Conservation (phyloP, 805 yeast genomes). For the Wickerhamomyces bovis region DNA sequence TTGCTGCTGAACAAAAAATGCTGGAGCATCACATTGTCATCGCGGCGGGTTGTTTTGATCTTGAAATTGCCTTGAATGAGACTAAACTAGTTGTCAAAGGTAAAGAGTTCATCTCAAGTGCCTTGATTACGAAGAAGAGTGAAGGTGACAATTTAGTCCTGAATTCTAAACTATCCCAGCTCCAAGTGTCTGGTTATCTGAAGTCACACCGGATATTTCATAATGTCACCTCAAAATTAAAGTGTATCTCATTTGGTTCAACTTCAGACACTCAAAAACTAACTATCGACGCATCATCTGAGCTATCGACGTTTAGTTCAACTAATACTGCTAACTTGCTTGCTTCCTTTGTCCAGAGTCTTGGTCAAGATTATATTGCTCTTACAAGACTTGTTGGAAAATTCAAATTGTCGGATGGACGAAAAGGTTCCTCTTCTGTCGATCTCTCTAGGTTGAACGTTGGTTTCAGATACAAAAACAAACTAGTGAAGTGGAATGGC, state of each 20-base stretch:
- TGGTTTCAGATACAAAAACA: neutral
- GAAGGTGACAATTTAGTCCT: neutral
- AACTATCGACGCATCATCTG: neutral
- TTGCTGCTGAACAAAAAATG: neutral
- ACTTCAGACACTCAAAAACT: neutral
- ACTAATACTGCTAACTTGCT: neutral
- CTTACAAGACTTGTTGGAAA: neutral
- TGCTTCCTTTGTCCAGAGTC: neutral
- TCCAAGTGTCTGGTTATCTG: neutral
- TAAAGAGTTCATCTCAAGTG: neutral
- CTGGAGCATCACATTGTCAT: neutral
- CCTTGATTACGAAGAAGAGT: neutral
- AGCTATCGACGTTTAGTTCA: neutral
- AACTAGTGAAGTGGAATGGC: neutral
- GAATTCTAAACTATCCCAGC: neutral
- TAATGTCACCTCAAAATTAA: neutral
- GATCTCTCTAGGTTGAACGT: neutral
- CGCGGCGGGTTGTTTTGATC: neutral
- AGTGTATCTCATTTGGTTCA: neutral
- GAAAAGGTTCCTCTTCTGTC: neutral
- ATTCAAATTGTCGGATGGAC: neutral
- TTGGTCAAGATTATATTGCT: neutral
- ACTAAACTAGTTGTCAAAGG: neutral
- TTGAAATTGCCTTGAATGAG: neutral
- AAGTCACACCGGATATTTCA: neutral